Conservation (phyloP, 2,329 filamentous ascomycete species). For the Calonectria multiphialidica region DNA sequence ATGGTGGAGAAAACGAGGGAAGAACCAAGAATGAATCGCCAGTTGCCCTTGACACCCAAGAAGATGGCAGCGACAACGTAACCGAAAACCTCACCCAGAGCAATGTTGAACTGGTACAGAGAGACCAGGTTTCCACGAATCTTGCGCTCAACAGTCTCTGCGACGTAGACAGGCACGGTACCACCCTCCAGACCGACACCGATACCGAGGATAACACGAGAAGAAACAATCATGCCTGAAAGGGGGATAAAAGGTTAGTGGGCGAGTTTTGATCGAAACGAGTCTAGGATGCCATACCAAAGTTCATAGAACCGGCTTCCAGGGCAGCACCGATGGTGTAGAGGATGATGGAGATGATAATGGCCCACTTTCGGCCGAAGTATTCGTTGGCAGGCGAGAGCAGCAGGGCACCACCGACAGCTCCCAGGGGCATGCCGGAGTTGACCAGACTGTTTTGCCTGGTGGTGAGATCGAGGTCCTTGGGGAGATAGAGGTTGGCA, state of each 20-base stretch:
- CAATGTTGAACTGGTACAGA: slow-evolving; percentile 82
- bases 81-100: slow-evolving; percentile 79
- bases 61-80: slow-evolving; percentile 82
- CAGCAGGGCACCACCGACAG: slow-evolving; percentile 76
- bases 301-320: slow-evolving; percentile 76
- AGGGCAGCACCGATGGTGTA: slow-evolving; percentile 79
- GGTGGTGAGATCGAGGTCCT: slow-evolving; percentile 65
- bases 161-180: slow-evolving; percentile 81
- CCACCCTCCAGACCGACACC: slow-evolving; percentile 81
- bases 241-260: neutral
- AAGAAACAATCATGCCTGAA: slow-evolving; percentile 73
- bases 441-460: slow-evolving; percentile 75
- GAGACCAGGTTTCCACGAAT: slow-evolving; percentile 80
- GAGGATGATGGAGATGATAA: slow-evolving; percentile 76
- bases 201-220: slow-evolving; percentile 76
- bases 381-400: slow-evolving; percentile 76
- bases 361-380: slow-evolving; percentile 75
- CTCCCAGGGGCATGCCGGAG: slow-evolving; percentile 78
- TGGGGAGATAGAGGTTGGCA: slow-evolving; percentile 75
- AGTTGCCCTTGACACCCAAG: slow-evolving; percentile 75
- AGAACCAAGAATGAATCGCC: slow-evolving; percentile 80
- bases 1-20: slow-evolving; percentile 75
- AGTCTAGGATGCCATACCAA: slow-evolving; percentile 51
- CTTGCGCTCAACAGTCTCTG: slow-evolving; percentile 76
- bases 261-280: no score